Conservation (phyloP, 495 filamentous ascomycete species). For the Neurospora sp. region DNA sequence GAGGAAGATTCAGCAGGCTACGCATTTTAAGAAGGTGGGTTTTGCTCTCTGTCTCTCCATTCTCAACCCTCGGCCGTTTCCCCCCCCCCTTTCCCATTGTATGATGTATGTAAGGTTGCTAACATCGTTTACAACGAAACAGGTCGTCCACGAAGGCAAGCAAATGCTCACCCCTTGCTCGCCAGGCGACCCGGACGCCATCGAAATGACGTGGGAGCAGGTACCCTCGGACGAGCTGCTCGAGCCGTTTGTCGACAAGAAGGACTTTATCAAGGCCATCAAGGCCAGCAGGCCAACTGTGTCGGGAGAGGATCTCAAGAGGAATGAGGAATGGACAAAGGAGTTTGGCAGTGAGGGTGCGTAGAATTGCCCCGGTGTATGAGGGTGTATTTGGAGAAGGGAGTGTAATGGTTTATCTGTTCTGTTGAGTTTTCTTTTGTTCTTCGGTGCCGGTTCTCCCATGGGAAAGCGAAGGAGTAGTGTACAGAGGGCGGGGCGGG, state of each 20-base stretch:
- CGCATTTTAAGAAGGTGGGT: slow-evolving; percentile 87
- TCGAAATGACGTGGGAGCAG: slow-evolving; percentile 89
- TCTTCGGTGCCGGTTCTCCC: background rate
- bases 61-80: background rate
- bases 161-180: slow-evolving; percentile 87
- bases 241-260: slow-evolving; percentile 76
- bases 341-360: slow-evolving; percentile 95
- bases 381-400: too few species aligned
- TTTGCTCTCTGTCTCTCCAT: background rate
- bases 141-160: slow-evolving; percentile 64
- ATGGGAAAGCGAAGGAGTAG: background rate
- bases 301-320: slow-evolving; percentile 67
- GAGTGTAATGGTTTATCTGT: background rate
- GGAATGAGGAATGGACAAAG: slow-evolving; percentile 86
- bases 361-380: slow-evolving; percentile 3
- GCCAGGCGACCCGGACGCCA: slow-evolving; percentile 73
- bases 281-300: slow-evolving; percentile 83
- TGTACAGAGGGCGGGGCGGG: background rate
- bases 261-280: slow-evolving; percentile 92
- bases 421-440: background rate
- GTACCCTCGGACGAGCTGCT: slow-evolving; percentile 72
- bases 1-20: slow-evolving; percentile 93
- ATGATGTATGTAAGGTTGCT: background rate
- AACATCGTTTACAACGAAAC: background rate
- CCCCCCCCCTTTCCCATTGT: background rate